These are phyloP conservation scores for Hypoxylon sp. DNA, from an alignment of 2,329 filamentous ascomycete genomes.

Conservation along the genomic window DNA sequence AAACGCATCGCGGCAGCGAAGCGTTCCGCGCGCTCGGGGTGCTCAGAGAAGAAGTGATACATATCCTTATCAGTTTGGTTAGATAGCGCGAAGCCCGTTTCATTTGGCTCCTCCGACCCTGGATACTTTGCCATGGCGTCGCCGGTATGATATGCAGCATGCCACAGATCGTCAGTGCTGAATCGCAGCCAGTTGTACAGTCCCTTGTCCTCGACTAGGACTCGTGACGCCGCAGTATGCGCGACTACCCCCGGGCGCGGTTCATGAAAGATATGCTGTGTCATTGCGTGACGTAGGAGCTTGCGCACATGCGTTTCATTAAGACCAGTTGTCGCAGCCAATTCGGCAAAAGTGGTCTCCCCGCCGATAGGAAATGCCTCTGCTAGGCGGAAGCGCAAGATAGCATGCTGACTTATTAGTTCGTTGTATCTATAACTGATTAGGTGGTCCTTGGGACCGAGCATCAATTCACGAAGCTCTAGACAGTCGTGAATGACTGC, in stretches of 20 bases:
- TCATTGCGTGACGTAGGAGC: slow-evolving; percentile 29
- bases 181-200: slow-evolving; percentile 34
- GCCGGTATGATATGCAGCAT: slow-evolving; percentile 22
- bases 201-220: slow-evolving; percentile 40
- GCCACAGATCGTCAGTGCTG: slow-evolving; percentile 36
- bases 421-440: slow-evolving; percentile 32
- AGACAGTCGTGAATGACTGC: slow-evolving; percentile 35
- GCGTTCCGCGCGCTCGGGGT: slow-evolving; percentile 61
- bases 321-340: slow-evolving; percentile 27
- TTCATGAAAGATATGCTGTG: slow-evolving; percentile 33
- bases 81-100: slow-evolving; percentile 66
- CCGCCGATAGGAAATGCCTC: slow-evolving; percentile 32
- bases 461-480: slow-evolving; percentile 43
- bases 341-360: slow-evolving; percentile 35
- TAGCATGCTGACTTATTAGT: slow-evolving; percentile 25
- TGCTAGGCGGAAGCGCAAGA: slow-evolving; percentile 37
- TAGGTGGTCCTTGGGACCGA: slow-evolving; percentile 44
- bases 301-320: slow-evolving; percentile 25
- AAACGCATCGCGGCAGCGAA: slow-evolving; percentile 70
- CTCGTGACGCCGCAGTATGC: slow-evolving; percentile 38
- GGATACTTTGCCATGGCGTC: slow-evolving; percentile 47
- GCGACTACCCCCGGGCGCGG: slow-evolving; percentile 30
- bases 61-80: slow-evolving; percentile 66
- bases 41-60: slow-evolving; percentile 66
- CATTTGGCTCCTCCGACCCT: slow-evolving; percentile 63